phyloP scores from a whole-genome alignment of 306 rosid species.

The Trifolium pratense region DNA sequence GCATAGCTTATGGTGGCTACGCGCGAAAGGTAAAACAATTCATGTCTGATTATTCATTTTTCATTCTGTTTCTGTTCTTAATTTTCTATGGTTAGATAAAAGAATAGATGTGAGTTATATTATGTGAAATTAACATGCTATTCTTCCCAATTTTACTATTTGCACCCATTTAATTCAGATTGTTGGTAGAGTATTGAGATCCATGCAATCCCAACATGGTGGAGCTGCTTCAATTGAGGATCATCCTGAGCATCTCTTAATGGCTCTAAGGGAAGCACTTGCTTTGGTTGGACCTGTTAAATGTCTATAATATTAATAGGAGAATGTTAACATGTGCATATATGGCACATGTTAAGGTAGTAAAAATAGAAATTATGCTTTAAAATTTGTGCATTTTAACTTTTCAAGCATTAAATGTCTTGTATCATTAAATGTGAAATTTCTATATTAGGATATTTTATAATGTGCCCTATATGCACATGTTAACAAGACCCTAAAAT shows the following conservation, averaged over 20 bases:
- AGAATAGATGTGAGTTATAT: conserved; percentile 1
- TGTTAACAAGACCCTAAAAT: too few relatives aligned
- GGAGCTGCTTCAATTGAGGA: conserved; percentile 59
- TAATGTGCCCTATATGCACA: too few relatives aligned
- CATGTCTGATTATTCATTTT: conserved; percentile 4
- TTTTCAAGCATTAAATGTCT: too few relatives aligned
- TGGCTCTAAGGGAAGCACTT: conserved; percentile 79
- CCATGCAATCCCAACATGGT: conserved; percentile 61
- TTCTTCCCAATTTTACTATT: background rate
- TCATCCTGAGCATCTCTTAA: conserved; percentile 67
- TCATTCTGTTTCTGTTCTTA: conserved; percentile 15
- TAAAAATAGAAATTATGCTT: too few relatives aligned
- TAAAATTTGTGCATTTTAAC: too few relatives aligned
- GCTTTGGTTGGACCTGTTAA: conserved; percentile 78
- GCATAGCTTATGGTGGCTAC: conserved; percentile 92
- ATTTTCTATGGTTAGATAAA: background rate
- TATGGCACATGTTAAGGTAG: too few relatives aligned
- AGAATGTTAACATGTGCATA: too few relatives aligned
- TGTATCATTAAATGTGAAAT: too few relatives aligned
- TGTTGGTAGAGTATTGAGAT: conserved; percentile 79
- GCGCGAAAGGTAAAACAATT: conserved; percentile 73
- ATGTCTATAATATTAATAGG: too few relatives aligned
- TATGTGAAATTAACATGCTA: conserved; percentile 5
- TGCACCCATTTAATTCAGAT: conserved; percentile 57
- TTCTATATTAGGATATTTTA: too few relatives aligned